phyloP scores from a whole-genome alignment of 257 asterid species.

The Perilla frutescens region DNA sequence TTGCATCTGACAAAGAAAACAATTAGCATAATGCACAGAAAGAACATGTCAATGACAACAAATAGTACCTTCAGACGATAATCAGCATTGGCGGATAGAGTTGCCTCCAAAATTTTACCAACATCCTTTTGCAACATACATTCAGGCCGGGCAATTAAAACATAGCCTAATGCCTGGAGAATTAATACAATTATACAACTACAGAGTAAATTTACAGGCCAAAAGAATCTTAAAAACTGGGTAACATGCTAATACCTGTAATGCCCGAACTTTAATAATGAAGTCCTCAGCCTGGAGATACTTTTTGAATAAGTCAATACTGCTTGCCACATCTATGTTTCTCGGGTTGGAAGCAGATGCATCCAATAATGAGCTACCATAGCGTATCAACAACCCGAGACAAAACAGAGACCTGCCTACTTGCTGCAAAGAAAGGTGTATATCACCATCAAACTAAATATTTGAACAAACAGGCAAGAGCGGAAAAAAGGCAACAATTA shows the following conservation, averaged over 20 bases:
- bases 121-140: constrained; percentile 91
- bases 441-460: constrained; percentile 10
- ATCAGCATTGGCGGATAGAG: constrained; percentile 68
- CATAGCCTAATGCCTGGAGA: constrained; percentile 90
- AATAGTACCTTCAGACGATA: constrained; percentile 76
- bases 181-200: constrained; percentile 40
- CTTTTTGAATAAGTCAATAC: constrained; percentile 77
- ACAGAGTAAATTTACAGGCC: constrained; percentile 23
- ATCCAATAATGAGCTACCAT: constrained; percentile 71
- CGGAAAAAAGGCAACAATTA: constrained; percentile 8
- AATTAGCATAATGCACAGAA: constrained; percentile 32
- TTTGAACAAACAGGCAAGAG: constrained; percentile 8
- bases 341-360: constrained; percentile 61
- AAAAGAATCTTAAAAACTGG: constrained; percentile 12
- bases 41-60: constrained; percentile 34
- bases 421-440: constrained; percentile 63
- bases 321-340: constrained; percentile 62
- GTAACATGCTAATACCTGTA: constrained; percentile 67
- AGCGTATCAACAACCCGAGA: constrained; percentile 94
- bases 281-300: constrained; percentile 92
- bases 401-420: constrained; percentile 97
- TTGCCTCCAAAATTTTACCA: constrained; percentile 70
- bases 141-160: constrained; percentile 88
- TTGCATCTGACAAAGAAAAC: constrained; percentile 74
- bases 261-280: constrained; percentile 78